These are phyloP conservation scores for Mycena floridula DNA, from an alignment of 768 basidiomycete genomes.

Conservation along the genomic window DNA sequence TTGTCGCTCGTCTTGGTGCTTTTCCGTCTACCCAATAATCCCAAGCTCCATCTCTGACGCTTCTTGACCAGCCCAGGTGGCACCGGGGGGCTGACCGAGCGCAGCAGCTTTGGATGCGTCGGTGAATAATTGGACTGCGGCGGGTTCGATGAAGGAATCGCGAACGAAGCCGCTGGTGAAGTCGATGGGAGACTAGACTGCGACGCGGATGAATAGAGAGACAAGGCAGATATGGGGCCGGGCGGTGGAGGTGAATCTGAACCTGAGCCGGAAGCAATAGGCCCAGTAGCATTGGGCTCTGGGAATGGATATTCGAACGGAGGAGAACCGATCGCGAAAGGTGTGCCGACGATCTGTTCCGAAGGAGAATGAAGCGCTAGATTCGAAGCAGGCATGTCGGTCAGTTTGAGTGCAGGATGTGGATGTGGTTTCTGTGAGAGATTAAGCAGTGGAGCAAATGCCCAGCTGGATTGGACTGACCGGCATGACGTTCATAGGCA, in stretches of 20 bases:
- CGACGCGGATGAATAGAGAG: conserved; percentile 1
- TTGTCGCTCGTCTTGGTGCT: too few species aligned
- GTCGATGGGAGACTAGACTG: too few species aligned
- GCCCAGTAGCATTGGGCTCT: conserved; percentile 7
- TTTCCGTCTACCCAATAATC: conserved; percentile 1
- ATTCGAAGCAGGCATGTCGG: conserved; percentile 1
- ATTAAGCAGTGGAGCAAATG: too few species aligned
- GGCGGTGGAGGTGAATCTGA: conserved; percentile 1
- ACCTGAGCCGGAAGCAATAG: not conserved
- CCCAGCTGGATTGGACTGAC: too few species aligned
- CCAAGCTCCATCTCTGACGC: conserved; percentile 16
- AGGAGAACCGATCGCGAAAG: conserved; percentile 22
- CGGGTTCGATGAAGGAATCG: conserved; percentile 7
- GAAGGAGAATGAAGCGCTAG: conserved; percentile 20
- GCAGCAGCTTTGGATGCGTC: conserved; percentile 20
- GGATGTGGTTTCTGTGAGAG: too few species aligned
- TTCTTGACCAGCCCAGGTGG: conserved; percentile 23
- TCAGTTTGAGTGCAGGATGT: too few species aligned
- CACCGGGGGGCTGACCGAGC: conserved; percentile 16
- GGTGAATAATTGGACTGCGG: conserved; percentile 11
- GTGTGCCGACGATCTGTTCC: conserved; percentile 25
- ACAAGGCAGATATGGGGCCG: conserved; percentile 7
- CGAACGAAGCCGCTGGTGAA: not conserved
- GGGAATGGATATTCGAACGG: conserved; percentile 29
- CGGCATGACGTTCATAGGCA: too few species aligned